A percentile compares a stretch with the other conserved stretches of the same genome.
Conservation (phyloP, 2,329 filamentous ascomycete genomes). For the Bimuria novae-zelandiae region DNA sequence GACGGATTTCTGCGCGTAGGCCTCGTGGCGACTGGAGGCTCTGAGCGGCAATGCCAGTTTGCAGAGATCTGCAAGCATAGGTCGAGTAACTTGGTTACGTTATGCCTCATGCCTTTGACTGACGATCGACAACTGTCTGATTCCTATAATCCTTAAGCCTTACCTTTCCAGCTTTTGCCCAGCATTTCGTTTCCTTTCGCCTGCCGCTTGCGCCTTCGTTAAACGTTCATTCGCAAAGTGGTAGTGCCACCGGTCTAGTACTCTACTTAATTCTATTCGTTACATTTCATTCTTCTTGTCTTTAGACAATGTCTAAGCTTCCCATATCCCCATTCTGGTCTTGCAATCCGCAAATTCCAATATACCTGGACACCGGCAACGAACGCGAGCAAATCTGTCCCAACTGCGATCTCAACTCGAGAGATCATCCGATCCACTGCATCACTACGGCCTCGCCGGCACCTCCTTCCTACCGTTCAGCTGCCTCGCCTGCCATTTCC, state of each 20-base stretch:
- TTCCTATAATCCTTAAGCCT: neutral
- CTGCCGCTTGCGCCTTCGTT: neutral
- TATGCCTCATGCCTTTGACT: conserved; percentile 1
- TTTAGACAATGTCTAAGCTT: conserved; percentile 8
- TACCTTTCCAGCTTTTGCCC: neutral
- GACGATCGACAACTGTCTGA: neutral
- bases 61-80: neutral
- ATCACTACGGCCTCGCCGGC: conserved; percentile 8
- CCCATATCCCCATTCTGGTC: conserved; percentile 10
- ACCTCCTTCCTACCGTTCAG: conserved; percentile 5
- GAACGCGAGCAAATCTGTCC: conserved; percentile 4
- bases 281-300: conserved; percentile 6
- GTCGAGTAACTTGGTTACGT: neutral
- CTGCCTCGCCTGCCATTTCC: neutral
- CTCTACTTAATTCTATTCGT: neutral
- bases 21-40: conserved; percentile 1
- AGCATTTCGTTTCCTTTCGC: neutral
- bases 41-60: neutral
- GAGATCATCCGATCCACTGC: conserved; percentile 17
- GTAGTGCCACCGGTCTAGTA: neutral
- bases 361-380: conserved; percentile 13
- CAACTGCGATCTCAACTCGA: conserved; percentile 11
- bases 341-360: conserved; percentile 13
- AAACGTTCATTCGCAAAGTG: neutral
- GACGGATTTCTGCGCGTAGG: neutral